Percentiles rank a stretch among this genome's conserved stretches.
Conservation (phyloP, 805 yeast genomes). For the Wickerhamiella australiensis region DNA sequence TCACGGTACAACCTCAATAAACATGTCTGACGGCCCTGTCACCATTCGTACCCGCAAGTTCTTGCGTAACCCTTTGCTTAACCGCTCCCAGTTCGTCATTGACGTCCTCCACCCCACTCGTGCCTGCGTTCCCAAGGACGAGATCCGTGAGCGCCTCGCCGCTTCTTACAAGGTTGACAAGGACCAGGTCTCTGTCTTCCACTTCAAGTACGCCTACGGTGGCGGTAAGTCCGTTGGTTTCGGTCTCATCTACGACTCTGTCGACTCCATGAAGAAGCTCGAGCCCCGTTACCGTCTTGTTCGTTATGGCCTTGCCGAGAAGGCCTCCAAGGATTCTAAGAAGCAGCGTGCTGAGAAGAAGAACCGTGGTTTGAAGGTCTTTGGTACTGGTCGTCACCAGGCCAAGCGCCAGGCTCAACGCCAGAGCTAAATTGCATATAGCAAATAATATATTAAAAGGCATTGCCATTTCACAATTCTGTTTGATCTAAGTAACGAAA, state of each 20-base stretch:
- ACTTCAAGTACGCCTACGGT: conserved; percentile 99
- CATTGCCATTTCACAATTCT: conserved; percentile 8
- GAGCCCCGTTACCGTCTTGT: conserved; percentile 99
- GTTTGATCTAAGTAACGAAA: no score
- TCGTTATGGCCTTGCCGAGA: conserved; percentile 94
- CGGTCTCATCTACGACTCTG: conserved; percentile 97
- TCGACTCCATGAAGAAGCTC: conserved; percentile 94
- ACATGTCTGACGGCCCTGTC: conserved; percentile 82
- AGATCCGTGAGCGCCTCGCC: conserved; percentile 89
- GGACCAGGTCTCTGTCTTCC: conserved; percentile 93
- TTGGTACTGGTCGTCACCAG: conserved; percentile 93
- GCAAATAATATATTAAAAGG: conserved; percentile 12
- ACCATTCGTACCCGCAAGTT: conserved; percentile 99
- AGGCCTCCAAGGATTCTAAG: conserved; percentile 96
- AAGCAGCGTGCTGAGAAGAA: conserved; percentile 99
- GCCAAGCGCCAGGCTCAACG: conserved; percentile 44
- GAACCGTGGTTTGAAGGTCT: conserved; percentile 97
- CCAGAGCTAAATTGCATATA: conserved; percentile 17
- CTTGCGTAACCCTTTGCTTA: conserved; percentile 97
- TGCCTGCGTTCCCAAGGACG: conserved; percentile 98
- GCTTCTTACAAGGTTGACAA: conserved; percentile 81
- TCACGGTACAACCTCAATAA: conserved; percentile 7
- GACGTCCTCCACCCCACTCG: conserved; percentile 99
- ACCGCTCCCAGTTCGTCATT: conserved; percentile 98
- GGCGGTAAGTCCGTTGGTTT: conserved; percentile 99